Conservation (phyloP, 1,284 basidiomycete species). For the Malassezia globosa region DNA sequence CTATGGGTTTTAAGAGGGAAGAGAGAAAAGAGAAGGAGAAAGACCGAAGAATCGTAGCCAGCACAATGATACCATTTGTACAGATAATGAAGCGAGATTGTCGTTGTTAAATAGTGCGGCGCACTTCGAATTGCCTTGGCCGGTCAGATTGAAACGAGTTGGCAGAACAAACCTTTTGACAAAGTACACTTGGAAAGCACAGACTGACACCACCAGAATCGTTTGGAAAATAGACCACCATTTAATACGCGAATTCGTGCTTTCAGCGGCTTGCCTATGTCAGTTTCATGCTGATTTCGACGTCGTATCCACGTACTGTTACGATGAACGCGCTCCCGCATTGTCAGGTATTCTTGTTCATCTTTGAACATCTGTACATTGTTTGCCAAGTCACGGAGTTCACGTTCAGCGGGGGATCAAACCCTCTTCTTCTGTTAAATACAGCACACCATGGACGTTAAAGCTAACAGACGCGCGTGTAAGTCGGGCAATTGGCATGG, state of each 20-base stretch:
- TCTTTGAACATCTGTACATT: slow-evolving; percentile 86
- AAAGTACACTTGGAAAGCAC: slow-evolving; percentile 96
- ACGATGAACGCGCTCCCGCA: slow-evolving; percentile 81
- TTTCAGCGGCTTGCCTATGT: slow-evolving; percentile 51
- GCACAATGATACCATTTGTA: background rate
- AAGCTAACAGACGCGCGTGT: slow-evolving; percentile 68
- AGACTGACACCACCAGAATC: slow-evolving; percentile 72
- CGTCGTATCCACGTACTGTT: slow-evolving; percentile 54
- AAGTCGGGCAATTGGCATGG: no score
- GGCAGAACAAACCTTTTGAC: slow-evolving; percentile 61
- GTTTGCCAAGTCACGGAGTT: slow-evolving; percentile 77
- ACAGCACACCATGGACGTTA: slow-evolving; percentile 96
- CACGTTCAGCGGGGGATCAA: slow-evolving; percentile 72
- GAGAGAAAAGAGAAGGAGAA: no score
- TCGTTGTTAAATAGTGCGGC: slow-evolving; percentile 9
- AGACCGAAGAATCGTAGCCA: no score
- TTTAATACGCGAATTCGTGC: slow-evolving; percentile 77
- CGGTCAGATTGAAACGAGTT: background rate
- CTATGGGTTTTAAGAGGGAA: slow-evolving; percentile 30
- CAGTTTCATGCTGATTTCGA: no score
- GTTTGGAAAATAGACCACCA: slow-evolving; percentile 96
- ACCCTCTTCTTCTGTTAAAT: slow-evolving; percentile 69
- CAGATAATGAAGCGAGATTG: background rate
- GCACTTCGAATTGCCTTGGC: slow-evolving; percentile 18
- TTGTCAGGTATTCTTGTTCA: slow-evolving; percentile 95